Evolutionary conservation across 2,329 filamentous ascomycete species (phyloP).

Genomic region (Fusarium dlaminii): DNA sequence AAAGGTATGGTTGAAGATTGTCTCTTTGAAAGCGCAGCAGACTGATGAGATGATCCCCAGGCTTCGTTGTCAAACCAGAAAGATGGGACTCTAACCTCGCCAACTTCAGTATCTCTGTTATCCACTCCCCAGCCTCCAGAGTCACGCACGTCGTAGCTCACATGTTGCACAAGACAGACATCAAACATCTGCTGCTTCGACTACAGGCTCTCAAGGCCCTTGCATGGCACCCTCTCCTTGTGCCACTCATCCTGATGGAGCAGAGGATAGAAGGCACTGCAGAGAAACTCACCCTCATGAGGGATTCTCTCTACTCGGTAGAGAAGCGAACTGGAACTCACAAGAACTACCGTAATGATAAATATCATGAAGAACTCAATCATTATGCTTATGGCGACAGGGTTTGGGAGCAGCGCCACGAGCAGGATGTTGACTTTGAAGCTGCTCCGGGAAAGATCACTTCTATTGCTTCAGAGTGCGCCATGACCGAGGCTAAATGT

Average conservation of each 20-base stretch:
- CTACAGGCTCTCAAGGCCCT: neutral
- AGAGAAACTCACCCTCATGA: neutral
- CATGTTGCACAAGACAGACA: neutral
- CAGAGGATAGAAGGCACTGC: neutral
- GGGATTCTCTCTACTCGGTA: neutral
- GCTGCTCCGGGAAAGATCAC: neutral
- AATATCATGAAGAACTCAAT: neutral
- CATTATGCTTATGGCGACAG: neutral
- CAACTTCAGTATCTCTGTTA: neutral
- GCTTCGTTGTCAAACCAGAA: neutral
- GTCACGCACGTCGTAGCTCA: neutral
- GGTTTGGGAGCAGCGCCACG: neutral
- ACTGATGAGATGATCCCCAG: accelerated
- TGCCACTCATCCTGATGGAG: neutral
- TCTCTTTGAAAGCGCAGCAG: accelerated
- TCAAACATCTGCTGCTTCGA: neutral
- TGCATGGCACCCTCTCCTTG: neutral
- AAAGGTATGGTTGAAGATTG: neutral
- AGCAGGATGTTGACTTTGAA: neutral
- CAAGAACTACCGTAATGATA: neutral
- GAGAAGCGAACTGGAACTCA: neutral
- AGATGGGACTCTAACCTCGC: neutral
- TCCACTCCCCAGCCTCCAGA: neutral
- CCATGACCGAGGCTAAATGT: neutral
- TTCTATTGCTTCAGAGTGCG: neutral